These are phyloP conservation scores for Neurospora cerealis DNA, from an alignment of 495 filamentous ascomycete genomes.

Conservation along the genomic window DNA sequence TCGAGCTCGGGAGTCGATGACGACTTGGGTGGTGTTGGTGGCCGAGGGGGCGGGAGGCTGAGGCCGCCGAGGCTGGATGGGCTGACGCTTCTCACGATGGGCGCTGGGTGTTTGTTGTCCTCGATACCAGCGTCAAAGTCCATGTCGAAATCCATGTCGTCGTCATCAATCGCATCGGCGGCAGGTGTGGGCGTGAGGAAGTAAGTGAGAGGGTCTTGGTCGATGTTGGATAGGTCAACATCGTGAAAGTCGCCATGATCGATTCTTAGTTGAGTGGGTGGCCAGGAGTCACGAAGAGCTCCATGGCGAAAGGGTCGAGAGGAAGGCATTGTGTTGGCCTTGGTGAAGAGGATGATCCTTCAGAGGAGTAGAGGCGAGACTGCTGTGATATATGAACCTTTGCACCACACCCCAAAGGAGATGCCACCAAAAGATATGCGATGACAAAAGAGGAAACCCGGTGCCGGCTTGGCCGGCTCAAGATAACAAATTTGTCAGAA, in stretches of 20 bases:
- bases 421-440: not conserved
- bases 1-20: slow-evolving; percentile 23
- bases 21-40: slow-evolving; percentile 25
- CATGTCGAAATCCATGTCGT: slow-evolving; percentile 36
- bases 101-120: slow-evolving; percentile 30
- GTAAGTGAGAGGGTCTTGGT: slow-evolving; percentile 38
- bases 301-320: slow-evolving; percentile 1
- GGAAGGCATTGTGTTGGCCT: not conserved
- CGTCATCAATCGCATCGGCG: slow-evolving; percentile 23
- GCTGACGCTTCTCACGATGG: slow-evolving; percentile 35
- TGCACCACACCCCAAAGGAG: not conserved
- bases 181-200: slow-evolving; percentile 37
- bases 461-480: slow-evolving; percentile 27
- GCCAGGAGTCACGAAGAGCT: slow-evolving; percentile 15
- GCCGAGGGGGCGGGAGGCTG: slow-evolving; percentile 27
- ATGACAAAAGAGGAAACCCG: slow-evolving; percentile 3
- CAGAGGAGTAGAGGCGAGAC: not conserved
- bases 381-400: not conserved
- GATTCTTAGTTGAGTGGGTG: slow-evolving; percentile 23
- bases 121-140: slow-evolving; percentile 44
- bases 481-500: slow-evolving; percentile 7
- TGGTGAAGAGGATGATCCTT: not conserved
- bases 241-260: slow-evolving; percentile 31
- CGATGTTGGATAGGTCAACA: slow-evolving; percentile 25
- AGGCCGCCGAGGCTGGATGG: slow-evolving; percentile 38